Conservation (phyloP, 1,139 yeast species). For the Chernovozyma aurita region DNA sequence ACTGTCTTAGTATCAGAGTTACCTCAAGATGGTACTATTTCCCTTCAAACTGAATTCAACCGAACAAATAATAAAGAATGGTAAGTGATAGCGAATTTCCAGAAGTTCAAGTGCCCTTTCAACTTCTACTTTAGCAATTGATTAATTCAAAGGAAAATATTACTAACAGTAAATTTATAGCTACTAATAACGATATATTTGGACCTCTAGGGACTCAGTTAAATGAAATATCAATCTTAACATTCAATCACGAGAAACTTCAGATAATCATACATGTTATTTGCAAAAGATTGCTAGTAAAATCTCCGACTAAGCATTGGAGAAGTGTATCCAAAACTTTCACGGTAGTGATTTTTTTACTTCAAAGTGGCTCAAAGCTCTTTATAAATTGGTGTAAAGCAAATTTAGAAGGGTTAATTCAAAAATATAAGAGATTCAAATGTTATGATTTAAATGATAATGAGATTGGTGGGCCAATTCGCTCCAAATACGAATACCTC, state of each 20-base stretch:
- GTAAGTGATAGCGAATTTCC: constrained; percentile 11
- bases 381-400: constrained; percentile 28
- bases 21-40: constrained; percentile 1
- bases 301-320: constrained; percentile 11
- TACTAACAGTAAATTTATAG: constrained; percentile 10
- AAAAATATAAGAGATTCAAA: constrained; percentile 11
- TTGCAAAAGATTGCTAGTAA: constrained; percentile 11
- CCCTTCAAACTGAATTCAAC: constrained; percentile 8
- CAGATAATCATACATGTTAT: constrained; percentile 10
- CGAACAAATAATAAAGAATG: constrained; percentile 14
- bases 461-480: constrained; percentile 18
- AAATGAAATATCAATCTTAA: constrained; percentile 27
- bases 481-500: constrained; percentile 26
- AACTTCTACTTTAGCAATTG: too few species aligned
- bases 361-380: constrained; percentile 35
- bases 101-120: too few species aligned
- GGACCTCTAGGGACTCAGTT: constrained; percentile 40
- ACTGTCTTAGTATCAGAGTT: too few species aligned
- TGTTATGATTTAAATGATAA: constrained; percentile 8
- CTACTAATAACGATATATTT: constrained; percentile 34
- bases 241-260: constrained; percentile 14
- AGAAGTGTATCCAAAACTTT: constrained; percentile 28
- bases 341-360: constrained; percentile 30
- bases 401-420: constrained; percentile 10
- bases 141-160: not conserved